Evolutionary conservation across 257 asterid species (phyloP).

Genomic region (Coffea canephora): DNA sequence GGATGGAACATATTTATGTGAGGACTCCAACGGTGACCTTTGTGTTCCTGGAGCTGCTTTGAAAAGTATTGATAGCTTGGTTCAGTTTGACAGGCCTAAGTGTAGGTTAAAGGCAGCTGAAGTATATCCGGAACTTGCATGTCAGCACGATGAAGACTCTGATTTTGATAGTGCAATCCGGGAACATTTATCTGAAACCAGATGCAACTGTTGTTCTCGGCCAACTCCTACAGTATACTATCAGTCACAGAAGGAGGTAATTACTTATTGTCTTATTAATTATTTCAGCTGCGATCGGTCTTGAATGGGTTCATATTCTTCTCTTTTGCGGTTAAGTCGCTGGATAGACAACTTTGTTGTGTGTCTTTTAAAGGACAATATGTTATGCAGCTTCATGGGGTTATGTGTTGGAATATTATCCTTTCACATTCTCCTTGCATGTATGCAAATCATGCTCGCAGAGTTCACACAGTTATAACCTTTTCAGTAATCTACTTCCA

Average conservation of each 20-base stretch:
- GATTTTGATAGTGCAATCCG: constrained; percentile 71
- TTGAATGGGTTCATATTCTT: background rate
- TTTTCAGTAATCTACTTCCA: background rate
- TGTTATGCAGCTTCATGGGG: background rate
- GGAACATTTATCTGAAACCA: constrained; percentile 66
- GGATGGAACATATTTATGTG: constrained; percentile 59
- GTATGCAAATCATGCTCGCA: background rate
- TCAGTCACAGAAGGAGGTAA: constrained; percentile 97
- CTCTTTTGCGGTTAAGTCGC: background rate
- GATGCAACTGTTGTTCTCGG: constrained; percentile 67
- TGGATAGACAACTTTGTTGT: background rate
- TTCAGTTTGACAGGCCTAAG: constrained; percentile 89
- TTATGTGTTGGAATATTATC: background rate
- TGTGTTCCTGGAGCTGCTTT: constrained; percentile 79
- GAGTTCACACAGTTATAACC: background rate
- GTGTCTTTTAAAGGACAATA: background rate
- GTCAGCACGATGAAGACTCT: constrained; percentile 41
- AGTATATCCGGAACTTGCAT: constrained; percentile 70
- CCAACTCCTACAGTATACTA: constrained; percentile 58
- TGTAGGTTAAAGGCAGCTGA: constrained; percentile 73
- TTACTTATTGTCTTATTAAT: background rate
- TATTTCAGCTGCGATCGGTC: background rate
- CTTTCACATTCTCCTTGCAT: background rate
- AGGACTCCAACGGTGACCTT: constrained; percentile 77
- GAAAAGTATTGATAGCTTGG: constrained; percentile 87